Evolutionary conservation across 2,329 filamentous ascomycete genomes (phyloP).

Genomic region (Fusarium praegraminearum): DNA sequence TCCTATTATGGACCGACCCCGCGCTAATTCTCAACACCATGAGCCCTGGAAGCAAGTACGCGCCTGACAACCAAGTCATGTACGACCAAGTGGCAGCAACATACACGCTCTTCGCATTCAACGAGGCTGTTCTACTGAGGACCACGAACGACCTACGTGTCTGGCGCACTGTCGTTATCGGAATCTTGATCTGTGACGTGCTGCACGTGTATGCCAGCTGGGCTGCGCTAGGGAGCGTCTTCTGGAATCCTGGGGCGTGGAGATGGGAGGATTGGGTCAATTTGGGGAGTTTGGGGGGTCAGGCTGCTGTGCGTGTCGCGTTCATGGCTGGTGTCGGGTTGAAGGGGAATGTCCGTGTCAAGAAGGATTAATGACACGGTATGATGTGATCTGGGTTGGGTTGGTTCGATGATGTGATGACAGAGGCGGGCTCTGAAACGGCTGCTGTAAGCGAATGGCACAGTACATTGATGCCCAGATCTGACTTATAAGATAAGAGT

Average conservation of each 20-base stretch:
- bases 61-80: conserved; percentile 33
- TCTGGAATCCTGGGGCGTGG: conserved; percentile 24
- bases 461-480: background rate
- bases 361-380: background rate
- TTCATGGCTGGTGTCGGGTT: conserved; percentile 34
- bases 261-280: conserved; percentile 40
- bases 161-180: conserved; percentile 20
- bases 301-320: conserved; percentile 27
- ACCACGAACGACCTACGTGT: conserved; percentile 23
- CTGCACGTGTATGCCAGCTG: conserved; percentile 35
- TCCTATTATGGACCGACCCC: conserved; percentile 18
- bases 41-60: conserved; percentile 16
- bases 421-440: background rate
- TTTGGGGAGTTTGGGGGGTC: conserved; percentile 34
- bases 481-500: background rate
- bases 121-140: conserved; percentile 31
- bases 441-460: no score
- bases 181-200: conserved; percentile 31
- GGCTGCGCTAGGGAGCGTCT: conserved; percentile 19
- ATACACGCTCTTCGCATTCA: conserved; percentile 37
- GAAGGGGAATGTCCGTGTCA: background rate
- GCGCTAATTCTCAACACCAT: conserved; percentile 27
- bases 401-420: background rate
- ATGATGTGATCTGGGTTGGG: background rate
- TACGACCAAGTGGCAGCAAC: conserved; percentile 37